Conservation (phyloP, 192 early-diverging fungal species). For the Backusella psychrophila region DNA sequence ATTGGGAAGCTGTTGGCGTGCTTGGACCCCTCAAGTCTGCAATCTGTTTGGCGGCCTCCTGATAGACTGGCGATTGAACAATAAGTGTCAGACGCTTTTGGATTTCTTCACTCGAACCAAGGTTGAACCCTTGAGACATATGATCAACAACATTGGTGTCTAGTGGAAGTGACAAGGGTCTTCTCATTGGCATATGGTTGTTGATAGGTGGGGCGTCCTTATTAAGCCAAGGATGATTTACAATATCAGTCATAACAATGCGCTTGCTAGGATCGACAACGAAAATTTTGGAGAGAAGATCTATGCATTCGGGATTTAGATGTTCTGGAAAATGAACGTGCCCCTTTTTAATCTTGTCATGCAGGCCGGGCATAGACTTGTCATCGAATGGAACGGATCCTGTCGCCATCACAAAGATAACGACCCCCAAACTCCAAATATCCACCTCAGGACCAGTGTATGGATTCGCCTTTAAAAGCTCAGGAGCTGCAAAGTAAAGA, state of each 20-base stretch:
- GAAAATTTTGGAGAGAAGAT: constrained; percentile 69
- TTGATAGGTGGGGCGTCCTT: constrained; percentile 61
- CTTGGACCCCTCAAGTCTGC: background rate
- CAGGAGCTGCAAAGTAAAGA: constrained; percentile 83
- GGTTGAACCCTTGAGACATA: constrained; percentile 71
- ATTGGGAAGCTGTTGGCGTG: background rate
- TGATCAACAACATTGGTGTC: constrained; percentile 57
- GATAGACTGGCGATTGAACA: constrained; percentile 52
- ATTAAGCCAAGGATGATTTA: constrained; percentile 75
- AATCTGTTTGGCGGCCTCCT: constrained; percentile 13
- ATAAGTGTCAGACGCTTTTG: constrained; percentile 45
- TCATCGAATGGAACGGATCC: constrained; percentile 86
- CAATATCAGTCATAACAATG: constrained; percentile 68
- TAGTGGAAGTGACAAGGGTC: constrained; percentile 52
- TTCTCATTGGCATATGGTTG: constrained; percentile 61
- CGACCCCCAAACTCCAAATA: constrained; percentile 86
- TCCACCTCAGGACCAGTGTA: constrained; percentile 87
- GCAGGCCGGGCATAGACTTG: constrained; percentile 80
- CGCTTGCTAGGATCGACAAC: constrained; percentile 68
- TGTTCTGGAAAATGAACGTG: constrained; percentile 71
- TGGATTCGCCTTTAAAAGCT: constrained; percentile 77
- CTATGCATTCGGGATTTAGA: constrained; percentile 56
- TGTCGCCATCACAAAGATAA: constrained; percentile 82
- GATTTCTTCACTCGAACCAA: constrained; percentile 68
- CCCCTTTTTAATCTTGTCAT: constrained; percentile 82